Conservation (phyloP, 2,329 filamentous ascomycete genomes). For the Fusarium dimerum region DNA sequence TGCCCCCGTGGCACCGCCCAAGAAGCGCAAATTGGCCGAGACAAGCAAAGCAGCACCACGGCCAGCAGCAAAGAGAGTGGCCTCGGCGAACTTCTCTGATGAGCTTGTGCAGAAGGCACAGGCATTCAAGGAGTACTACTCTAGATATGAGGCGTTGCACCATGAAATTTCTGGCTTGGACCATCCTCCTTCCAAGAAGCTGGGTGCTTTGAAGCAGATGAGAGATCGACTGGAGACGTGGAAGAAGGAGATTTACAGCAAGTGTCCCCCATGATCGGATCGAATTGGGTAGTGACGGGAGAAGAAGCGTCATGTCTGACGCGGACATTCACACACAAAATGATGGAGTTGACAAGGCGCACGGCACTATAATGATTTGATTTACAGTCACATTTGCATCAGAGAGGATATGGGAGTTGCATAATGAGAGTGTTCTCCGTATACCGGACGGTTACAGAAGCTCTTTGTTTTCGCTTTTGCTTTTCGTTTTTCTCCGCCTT, state of each 20-base stretch:
- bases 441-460: conserved; percentile 15
- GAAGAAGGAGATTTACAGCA: conserved; percentile 60
- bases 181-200: conserved; percentile 52
- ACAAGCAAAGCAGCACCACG: conserved; percentile 21
- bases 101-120: conserved; percentile 55
- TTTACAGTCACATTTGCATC: conserved; percentile 27
- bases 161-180: conserved; percentile 52
- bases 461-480: conserved; percentile 26
- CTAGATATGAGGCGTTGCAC: conserved; percentile 58
- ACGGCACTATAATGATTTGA: conserved; percentile 29
- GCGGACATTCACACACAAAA: too few species aligned
- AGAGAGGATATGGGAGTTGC: conserved; percentile 24
- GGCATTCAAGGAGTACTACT: conserved; percentile 57
- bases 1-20: conserved; percentile 30
- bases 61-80: conserved; percentile 32
- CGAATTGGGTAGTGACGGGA: conserved; percentile 21
- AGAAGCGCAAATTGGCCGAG: conserved; percentile 46
- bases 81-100: conserved; percentile 28
- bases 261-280: conserved; percentile 37
- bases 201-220: conserved; percentile 56
- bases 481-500: conserved; percentile 16
- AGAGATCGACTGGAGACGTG: conserved; percentile 53
- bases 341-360: conserved; percentile 14
- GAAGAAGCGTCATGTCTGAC: conserved; percentile 3
- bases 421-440: conserved; percentile 21